Evolutionary conservation across 345 rosid genomes (phyloP).

Genomic region (Pelargonium nanum): DNA sequence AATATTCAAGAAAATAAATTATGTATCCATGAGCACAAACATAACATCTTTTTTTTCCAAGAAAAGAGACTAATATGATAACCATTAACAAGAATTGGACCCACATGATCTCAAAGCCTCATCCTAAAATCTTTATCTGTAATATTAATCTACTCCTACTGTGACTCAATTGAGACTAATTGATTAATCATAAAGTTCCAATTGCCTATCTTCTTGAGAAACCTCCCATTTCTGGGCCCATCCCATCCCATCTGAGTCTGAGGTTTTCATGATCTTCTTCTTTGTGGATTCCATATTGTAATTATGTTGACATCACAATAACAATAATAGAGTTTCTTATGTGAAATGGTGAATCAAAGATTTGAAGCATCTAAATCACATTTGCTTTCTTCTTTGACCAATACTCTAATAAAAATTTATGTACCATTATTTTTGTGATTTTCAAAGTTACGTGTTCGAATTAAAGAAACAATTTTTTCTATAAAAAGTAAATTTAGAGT

Average conservation of each 20-base stretch:
- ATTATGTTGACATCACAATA: neutral
- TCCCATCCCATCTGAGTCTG: no score
- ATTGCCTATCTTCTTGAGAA: neutral
- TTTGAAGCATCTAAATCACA: neutral
- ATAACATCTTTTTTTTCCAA: no score
- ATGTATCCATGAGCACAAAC: neutral
- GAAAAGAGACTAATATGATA: no score
- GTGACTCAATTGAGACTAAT: neutral
- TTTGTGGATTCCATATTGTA: neutral
- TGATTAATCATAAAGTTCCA: neutral
- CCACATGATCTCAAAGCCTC: neutral
- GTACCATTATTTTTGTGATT: no score
- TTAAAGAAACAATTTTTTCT: no score
- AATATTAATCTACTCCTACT: no score
- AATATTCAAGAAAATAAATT: no score
- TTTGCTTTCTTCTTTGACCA: neutral
- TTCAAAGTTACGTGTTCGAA: no score
- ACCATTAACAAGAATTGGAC: neutral
- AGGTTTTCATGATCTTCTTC: neutral
- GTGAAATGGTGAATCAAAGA: neutral
- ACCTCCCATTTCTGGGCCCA: neutral
- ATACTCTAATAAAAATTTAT: neutral
- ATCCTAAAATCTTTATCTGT: neutral
- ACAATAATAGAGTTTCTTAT: neutral
- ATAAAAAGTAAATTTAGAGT: no score